Base-by-base conservation (phyloP, 1,284 basidiomycete genomes). In the Grifola frondosa region DNA sequence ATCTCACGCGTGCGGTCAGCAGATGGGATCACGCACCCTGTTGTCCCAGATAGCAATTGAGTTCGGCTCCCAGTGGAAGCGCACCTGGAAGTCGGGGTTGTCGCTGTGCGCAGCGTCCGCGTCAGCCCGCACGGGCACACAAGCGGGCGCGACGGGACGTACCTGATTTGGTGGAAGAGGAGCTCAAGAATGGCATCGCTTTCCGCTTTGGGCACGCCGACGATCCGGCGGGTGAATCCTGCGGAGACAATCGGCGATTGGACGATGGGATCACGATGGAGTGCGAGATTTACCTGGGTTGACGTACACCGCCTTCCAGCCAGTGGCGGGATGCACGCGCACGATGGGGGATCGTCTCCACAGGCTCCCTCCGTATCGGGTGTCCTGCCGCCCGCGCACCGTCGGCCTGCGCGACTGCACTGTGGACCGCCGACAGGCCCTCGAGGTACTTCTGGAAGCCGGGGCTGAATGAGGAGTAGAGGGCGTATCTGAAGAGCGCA, bases 151-250 rank as follows among this genome's bases (percentile, higher is more conserved):
- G 24, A 16, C 17, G 32, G 26, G 13, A 49, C 54, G 44, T 46
- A 56, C 56, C 45, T 37, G 35, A 91, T 80, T 57, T 84, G 78
- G 57, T 72, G 77, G 72, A 85, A 89, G 44, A 91, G 68, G 66
- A 90, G 84, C 24, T 64, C 62, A 37, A 91, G 68, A 53, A 90
- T 74, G 24, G 74, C 67, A 60, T 92, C 88, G 29, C 83, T 87
- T 64, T 91, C 89, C 2, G 81, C 78, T 65, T 91, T 91, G 26
- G 86, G 84, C 7, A 91, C 69, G 34, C 84, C 88, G 41, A 89
- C 65, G 58, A 91, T 85, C 43, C 77, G 74, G 35, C 78, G 75
- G 4, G 79, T 83, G 66, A 85, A 85, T 25, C 88, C 83, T 72
- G 65, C 33, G 28, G 20, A 19, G 11, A 36, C 21, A 46, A 28